These are phyloP conservation scores for Phytophthora litchii DNA, from an alignment of 352 stramenopile genomes.

Conservation along the genomic window DNA sequence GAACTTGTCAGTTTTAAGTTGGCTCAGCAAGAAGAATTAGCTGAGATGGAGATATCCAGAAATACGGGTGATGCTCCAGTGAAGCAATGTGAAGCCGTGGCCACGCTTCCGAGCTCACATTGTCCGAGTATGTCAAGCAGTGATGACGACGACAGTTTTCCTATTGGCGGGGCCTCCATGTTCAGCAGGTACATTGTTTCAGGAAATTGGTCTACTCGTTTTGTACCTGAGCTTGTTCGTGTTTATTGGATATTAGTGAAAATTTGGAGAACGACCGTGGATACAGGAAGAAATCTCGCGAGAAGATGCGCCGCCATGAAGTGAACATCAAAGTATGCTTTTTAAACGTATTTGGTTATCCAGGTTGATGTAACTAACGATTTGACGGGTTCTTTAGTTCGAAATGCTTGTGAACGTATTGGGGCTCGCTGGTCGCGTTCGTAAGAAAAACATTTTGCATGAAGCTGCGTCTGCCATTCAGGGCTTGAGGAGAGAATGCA, in stretches of 20 bases:
- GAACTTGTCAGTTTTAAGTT: slow-evolving; percentile 46
- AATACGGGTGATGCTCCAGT: background rate
- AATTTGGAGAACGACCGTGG: slow-evolving; percentile 48
- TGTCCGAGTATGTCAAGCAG: slow-evolving; percentile 36
- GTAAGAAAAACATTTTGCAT: slow-evolving; percentile 65
- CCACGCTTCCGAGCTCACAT: background rate
- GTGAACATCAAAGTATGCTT: slow-evolving; percentile 64
- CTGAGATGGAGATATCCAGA: background rate
- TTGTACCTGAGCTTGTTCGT: background rate
- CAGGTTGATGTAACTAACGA: background rate
- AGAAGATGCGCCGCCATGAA: slow-evolving; percentile 74
- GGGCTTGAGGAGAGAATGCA: slow-evolving; percentile 50
- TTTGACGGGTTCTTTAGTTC: slow-evolving; percentile 36
- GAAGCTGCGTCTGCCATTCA: slow-evolving; percentile 64
- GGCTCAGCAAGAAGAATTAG: slow-evolving; percentile 17
- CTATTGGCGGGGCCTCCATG: slow-evolving; percentile 12
- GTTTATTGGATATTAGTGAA: background rate
- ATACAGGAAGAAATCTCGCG: slow-evolving; percentile 66
- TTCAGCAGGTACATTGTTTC: slow-evolving; percentile 36
- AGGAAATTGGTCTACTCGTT: background rate
- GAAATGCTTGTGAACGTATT: slow-evolving; percentile 61
- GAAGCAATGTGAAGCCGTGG: slow-evolving; percentile 2
- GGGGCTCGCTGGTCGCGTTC: slow-evolving; percentile 56
- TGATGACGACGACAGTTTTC: slow-evolving; percentile 25
- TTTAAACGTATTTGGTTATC: background rate